Conservation (phyloP, 2,329 filamentous ascomycete species). For the Diaporthe longicolla region DNA sequence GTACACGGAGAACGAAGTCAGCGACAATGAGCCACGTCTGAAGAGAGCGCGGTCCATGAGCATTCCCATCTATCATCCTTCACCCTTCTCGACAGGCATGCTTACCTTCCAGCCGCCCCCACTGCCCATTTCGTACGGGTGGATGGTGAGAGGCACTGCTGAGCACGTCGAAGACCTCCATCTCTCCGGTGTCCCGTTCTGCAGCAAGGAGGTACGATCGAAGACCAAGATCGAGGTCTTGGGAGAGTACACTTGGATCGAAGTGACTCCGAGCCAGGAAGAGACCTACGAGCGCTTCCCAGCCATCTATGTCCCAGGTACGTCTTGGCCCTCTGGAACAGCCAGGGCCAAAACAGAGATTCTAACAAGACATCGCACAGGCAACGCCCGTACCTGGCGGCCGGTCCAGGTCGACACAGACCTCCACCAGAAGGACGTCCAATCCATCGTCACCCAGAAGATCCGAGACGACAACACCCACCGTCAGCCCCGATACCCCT, state of each 20-base stretch:
- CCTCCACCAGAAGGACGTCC: not conserved
- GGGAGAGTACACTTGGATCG: constrained; percentile 40
- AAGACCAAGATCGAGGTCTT: constrained; percentile 27
- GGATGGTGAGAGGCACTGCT: constrained; percentile 36
- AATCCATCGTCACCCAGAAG: not conserved
- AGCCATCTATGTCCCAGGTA: constrained; percentile 39
- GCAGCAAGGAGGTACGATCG: not conserved
- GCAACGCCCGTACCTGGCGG: constrained; percentile 35
- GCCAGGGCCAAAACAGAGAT: not conserved
- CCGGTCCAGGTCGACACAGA: not conserved
- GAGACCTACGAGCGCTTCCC: constrained; percentile 12
- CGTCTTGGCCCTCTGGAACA: not conserved
- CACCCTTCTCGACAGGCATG: not conserved
- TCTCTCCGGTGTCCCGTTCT: not conserved
- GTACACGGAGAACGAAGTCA: not conserved
- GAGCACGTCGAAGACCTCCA: constrained; percentile 28
- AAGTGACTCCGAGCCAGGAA: constrained; percentile 33
- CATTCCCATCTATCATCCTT: constrained; percentile 1
- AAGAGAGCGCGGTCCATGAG: constrained; percentile 21
- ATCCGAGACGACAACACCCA: constrained; percentile 31
- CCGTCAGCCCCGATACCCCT: constrained; percentile 28
- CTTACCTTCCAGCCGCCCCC: not conserved
- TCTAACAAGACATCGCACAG: not conserved
- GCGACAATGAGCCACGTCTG: not conserved
- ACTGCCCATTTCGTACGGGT: constrained; percentile 28